Evolutionary conservation across 169 alveolate species (phyloP), one percentile per base, ranked within the genome.

Genomic region (Cryptosporidium sp.): DNA sequence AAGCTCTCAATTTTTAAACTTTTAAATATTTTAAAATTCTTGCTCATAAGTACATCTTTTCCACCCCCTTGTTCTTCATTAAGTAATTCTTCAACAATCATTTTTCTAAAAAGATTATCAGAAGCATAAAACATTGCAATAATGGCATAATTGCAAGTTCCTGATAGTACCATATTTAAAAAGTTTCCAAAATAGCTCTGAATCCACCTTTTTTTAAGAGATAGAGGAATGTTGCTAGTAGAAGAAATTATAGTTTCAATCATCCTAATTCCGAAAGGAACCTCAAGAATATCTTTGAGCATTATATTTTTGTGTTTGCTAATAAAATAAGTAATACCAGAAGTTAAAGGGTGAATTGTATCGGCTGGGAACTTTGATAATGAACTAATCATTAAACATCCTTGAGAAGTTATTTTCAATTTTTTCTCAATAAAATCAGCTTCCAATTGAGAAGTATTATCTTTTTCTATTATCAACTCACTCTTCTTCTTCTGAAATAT

Each of bases 11-110:
- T 80, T 23, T 80, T 65, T 14, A 59, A 48, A 10, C 80, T 80
- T 45, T 80, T 80, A 23, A 62, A 80, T 80, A 80, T 62, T 65
- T 59, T 62, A 41, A 62, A 80, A 48, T 80, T 80, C 58, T 65
- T 61, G 23, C 35, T 41, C 68, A 62, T 61, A 29, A 80, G 61
- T 29, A 62, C 31, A 29, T 80, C 75, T 31, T 59, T 73, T 18
- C 86, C 89, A 16, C 89, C 89, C 18, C 89, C 89, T 21, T 59
- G 73, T 65, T 80, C 89, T 48, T 80, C 75, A 48, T 80, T 41
- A 4, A 80, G 70, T 5, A 80, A 33, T 29, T 80, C 89, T 29
- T 80, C 80, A 21, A 80, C 75, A 3, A 80, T 80, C 50, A 62
- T 61, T 29, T 65, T 80, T 29, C 75, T 50, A 3, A 48, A 62